phyloP scores from a whole-genome alignment of 2,329 filamentous ascomycete species.

The Diaporthe vaccinii region DNA sequence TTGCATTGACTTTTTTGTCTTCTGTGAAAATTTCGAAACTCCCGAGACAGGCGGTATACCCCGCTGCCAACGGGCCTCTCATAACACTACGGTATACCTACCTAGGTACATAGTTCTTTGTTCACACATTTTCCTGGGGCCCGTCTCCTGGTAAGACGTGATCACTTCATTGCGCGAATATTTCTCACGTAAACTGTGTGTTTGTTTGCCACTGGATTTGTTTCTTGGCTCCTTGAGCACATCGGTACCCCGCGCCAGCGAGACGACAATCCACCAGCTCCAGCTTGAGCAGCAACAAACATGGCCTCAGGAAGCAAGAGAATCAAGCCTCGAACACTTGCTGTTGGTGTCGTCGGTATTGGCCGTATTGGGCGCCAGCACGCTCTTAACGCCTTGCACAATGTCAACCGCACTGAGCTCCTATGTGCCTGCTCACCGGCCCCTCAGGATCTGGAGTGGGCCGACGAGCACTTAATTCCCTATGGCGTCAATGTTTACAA shows the following conservation, averaged over 20 bases:
- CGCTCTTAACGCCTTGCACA: constrained; percentile 57
- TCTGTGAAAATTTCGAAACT: background rate
- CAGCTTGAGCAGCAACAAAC: background rate
- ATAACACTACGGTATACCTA: too few species aligned
- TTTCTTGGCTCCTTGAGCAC: background rate
- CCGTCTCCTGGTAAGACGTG: background rate
- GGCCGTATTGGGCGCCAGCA: constrained; percentile 68
- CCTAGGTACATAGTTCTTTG: too few species aligned
- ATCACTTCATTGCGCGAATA: background rate
- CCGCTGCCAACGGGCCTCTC: background rate
- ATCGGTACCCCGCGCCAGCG: background rate
- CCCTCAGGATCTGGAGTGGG: constrained; percentile 55
- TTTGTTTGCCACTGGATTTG: background rate
- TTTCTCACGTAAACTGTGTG: too few species aligned
- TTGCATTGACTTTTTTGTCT: too few species aligned
- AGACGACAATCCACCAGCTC: background rate
- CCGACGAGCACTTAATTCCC: constrained; percentile 56
- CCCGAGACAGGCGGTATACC: background rate
- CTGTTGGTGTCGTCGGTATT: constrained; percentile 51
- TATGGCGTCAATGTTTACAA: constrained; percentile 60
- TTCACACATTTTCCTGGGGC: too few species aligned
- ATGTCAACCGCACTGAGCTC: constrained; percentile 19
- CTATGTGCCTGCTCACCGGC: constrained; percentile 22
- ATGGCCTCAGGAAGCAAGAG: background rate
- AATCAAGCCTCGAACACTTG: background rate